A percentile compares a stretch with the other conserved stretches of the same genome.
These are phyloP conservation scores for Sclerotinia glacialis DNA, from an alignment of 2,329 filamentous ascomycete species.

Conservation along the genomic window DNA sequence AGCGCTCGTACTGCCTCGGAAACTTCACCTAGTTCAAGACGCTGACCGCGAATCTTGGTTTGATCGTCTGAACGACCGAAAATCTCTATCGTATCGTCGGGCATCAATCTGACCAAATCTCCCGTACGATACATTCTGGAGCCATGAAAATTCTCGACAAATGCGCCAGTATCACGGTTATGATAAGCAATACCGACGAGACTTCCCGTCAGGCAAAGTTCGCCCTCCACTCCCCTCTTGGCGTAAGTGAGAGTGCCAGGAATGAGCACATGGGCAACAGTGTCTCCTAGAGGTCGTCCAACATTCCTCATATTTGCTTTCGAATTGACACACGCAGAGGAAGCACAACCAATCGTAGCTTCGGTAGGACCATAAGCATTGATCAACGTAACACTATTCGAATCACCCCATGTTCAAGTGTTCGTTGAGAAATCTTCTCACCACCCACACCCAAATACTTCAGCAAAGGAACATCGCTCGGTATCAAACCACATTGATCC, in stretches of 20 bases:
- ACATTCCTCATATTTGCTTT: constrained; percentile 10
- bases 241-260: constrained; percentile 10
- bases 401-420: constrained; percentile 11
- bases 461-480: constrained; percentile 10
- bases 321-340: background rate
- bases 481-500: constrained; percentile 11
- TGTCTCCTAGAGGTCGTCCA: constrained; percentile 10
- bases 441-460: constrained; percentile 10
- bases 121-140: constrained; percentile 44
- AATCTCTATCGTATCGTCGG: constrained; percentile 51
- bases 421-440: constrained; percentile 11
- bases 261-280: constrained; percentile 12
- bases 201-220: constrained; percentile 15
- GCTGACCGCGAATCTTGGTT: constrained; percentile 47
- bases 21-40: constrained; percentile 23
- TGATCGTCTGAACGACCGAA: constrained; percentile 61
- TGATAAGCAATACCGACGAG: constrained; percentile 12
- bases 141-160: constrained; percentile 8
- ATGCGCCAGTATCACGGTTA: constrained; percentile 12
- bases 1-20: background rate
- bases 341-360: constrained; percentile 10
- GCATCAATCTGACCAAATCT: constrained; percentile 54
- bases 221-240: background rate
- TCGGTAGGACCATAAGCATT: constrained; percentile 20
- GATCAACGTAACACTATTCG: constrained; percentile 3